These are phyloP conservation scores for Aureobasidium sp. DNA, from an alignment of 2,329 filamentous ascomycete genomes.

Conservation along the genomic window DNA sequence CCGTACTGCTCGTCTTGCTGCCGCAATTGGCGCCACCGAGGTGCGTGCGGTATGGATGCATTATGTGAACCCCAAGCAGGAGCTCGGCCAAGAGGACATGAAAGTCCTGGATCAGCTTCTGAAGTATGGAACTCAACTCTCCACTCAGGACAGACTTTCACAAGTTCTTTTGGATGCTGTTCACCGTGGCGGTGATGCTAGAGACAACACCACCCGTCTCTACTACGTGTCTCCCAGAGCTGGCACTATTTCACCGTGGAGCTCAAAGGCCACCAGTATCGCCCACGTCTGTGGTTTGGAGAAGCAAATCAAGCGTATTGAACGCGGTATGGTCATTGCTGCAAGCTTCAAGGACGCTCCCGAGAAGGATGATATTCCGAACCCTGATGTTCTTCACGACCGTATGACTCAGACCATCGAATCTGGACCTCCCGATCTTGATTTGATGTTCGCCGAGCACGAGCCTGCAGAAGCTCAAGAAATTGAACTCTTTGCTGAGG, in stretches of 20 bases:
- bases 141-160: slow-evolving; percentile 38
- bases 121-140: slow-evolving; percentile 51
- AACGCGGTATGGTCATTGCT: slow-evolving; percentile 75
- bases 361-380: slow-evolving; percentile 46
- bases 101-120: slow-evolving; percentile 52
- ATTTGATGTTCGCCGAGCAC: slow-evolving; percentile 70
- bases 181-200: slow-evolving; percentile 42
- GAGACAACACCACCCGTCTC: slow-evolving; percentile 45
- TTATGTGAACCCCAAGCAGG: slow-evolving; percentile 40
- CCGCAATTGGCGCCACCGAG: slow-evolving; percentile 39
- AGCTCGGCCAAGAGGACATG: slow-evolving; percentile 39
- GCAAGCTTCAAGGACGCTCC: slow-evolving; percentile 49
- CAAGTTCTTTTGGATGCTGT: slow-evolving; percentile 40
- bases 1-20: slow-evolving; percentile 39
- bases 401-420: slow-evolving; percentile 89
- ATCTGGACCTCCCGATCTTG: slow-evolving; percentile 58
- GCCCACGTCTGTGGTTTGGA: slow-evolving; percentile 83
- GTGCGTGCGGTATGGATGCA: slow-evolving; percentile 46
- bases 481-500: slow-evolving; percentile 37
- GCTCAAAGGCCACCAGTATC: slow-evolving; percentile 90
- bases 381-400: slow-evolving; percentile 73
- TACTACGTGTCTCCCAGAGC: slow-evolving; percentile 75
- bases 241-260: slow-evolving; percentile 87
- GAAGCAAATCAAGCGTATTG: slow-evolving; percentile 66
- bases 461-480: slow-evolving; percentile 44